These are phyloP conservation scores for Secale cereale DNA, from an alignment of 176 grass and related monocot genomes.

Conservation along the genomic window DNA sequence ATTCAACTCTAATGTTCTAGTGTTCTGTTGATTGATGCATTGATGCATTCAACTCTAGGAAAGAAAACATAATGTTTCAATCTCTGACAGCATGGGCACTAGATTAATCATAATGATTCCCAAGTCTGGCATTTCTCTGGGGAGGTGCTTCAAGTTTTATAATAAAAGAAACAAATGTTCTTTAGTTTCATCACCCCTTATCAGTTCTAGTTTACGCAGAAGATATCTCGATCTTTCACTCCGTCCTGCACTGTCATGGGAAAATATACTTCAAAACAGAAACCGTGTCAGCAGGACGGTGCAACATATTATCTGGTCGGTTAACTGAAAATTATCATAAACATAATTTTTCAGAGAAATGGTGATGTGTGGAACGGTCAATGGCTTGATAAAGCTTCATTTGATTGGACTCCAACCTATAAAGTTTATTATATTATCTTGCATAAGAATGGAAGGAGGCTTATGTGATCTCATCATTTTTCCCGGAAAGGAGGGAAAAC, in stretches of 20 bases:
- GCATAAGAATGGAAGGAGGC: not conserved
- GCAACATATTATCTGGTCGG: not conserved
- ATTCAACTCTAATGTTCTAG: too few relatives aligned
- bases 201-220: not conserved
- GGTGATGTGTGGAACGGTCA: not conserved
- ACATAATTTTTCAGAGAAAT: not conserved
- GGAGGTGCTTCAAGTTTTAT: constrained; percentile 10
- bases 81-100: constrained; percentile 26
- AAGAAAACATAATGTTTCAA: too few relatives aligned
- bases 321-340: not conserved
- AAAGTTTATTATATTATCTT: not conserved
- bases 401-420: not conserved
- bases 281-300: not conserved
- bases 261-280: constrained; percentile 2
- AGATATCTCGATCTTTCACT: not conserved
- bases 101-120: constrained; percentile 28
- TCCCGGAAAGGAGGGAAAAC: too few relatives aligned
- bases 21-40: too few relatives aligned
- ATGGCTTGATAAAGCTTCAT: not conserved
- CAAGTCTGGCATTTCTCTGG: not conserved
- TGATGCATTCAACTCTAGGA: too few relatives aligned
- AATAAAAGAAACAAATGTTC: not conserved
- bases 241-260: not conserved
- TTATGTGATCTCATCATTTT: too few relatives aligned
- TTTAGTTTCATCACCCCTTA: not conserved